Conservation (phyloP, 495 filamentous ascomycete species). For the Polyplosphaeria fusca region DNA sequence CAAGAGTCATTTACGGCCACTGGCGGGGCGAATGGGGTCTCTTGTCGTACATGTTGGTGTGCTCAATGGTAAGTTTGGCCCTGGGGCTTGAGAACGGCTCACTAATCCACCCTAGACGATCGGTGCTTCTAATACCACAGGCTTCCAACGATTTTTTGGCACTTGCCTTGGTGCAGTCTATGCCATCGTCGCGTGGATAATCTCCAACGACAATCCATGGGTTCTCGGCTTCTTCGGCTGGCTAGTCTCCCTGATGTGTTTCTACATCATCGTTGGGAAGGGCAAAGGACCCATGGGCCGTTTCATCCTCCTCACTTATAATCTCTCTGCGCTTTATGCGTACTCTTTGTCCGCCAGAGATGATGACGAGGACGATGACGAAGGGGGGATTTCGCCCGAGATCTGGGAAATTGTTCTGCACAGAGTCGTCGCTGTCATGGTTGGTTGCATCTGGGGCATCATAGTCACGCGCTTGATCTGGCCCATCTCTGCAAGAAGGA, state of each 20-base stretch:
- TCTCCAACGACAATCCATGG: slow-evolving; percentile 67
- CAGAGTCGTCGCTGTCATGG: slow-evolving; percentile 80
- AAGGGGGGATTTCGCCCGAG: slow-evolving; percentile 79
- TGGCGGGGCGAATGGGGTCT: slow-evolving; percentile 98
- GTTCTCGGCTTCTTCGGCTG: slow-evolving; percentile 74
- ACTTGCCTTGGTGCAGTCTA: slow-evolving; percentile 77
- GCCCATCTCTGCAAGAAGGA: slow-evolving; percentile 83
- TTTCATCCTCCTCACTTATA: slow-evolving; percentile 83
- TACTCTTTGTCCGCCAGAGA: slow-evolving; percentile 81
- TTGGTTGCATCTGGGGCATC: slow-evolving; percentile 87
- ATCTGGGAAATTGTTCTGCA: slow-evolving; percentile 90
- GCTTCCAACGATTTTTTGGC: slow-evolving; percentile 79
- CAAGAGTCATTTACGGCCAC: slow-evolving; percentile 73
- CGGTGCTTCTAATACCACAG: slow-evolving; percentile 89
- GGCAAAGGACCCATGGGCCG: slow-evolving; percentile 87
- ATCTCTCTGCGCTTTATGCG: slow-evolving; percentile 91
- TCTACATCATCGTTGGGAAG: slow-evolving; percentile 81
- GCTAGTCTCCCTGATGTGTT: slow-evolving; percentile 74
- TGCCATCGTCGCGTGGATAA: slow-evolving; percentile 72
- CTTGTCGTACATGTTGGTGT: slow-evolving; percentile 96
- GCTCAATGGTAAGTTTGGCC: slow-evolving; percentile 63
- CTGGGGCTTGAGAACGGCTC: neutral
- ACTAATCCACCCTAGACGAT: slow-evolving; percentile 55
- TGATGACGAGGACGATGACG: slow-evolving; percentile 69
- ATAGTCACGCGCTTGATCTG: slow-evolving; percentile 86